These are phyloP conservation scores for Amanita fuliginea DNA, from an alignment of 768 basidiomycete species.

Conservation along the genomic window DNA sequence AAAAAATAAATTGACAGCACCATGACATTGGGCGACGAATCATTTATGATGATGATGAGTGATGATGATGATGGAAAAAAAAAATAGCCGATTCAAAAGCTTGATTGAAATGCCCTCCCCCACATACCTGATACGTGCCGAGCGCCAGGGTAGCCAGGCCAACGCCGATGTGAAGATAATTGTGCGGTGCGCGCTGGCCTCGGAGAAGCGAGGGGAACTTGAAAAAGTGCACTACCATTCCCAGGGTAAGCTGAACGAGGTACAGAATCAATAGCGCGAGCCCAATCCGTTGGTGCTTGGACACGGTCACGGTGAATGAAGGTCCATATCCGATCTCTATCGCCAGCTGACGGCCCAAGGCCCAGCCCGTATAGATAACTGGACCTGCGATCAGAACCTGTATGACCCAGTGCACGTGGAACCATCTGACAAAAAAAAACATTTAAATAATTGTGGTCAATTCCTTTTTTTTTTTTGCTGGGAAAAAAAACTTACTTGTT, in stretches of 20 bases:
- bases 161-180: conserved; percentile 42
- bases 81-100: no score
- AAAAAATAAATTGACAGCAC: no score
- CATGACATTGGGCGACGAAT: no score
- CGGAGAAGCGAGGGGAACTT: conserved; percentile 29
- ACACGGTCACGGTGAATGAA: conserved; percentile 30
- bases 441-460: no score
- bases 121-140: conserved; percentile 40
- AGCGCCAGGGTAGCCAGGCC: conserved; percentile 44
- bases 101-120: no score
- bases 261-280: conserved; percentile 44
- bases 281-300: conserved; percentile 38
- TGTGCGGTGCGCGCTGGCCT: conserved; percentile 36
- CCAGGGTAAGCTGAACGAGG: conserved; percentile 35
- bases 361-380: conserved; percentile 40
- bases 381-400: conserved; percentile 42
- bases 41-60: no score
- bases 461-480: no score
- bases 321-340: conserved; percentile 14
- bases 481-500: conserved; percentile 21
- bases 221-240: conserved; percentile 39
- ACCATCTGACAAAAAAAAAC: conserved; percentile 31
- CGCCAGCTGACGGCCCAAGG: conserved; percentile 28
- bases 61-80: no score
- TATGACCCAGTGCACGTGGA: conserved; percentile 35